Base-by-base conservation (phyloP, 2,329 filamentous ascomycete species). In the Didymosphaeria variabile region DNA sequence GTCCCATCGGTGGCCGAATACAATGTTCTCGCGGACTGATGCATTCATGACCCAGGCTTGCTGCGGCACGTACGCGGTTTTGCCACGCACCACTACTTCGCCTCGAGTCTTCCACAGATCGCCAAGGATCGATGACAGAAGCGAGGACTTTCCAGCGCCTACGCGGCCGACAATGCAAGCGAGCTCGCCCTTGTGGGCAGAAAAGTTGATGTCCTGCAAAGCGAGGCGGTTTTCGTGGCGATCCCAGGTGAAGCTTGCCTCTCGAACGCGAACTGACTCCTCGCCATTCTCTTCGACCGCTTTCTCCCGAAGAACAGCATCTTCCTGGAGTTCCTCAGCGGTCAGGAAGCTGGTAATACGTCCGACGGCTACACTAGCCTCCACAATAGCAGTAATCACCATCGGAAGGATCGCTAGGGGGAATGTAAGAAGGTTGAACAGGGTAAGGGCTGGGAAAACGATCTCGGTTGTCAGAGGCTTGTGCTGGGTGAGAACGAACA, bases 11-110 rank as follows among this genome's bases (percentile, higher is more conserved):
- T 99, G 93, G 1, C 95, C 95, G 73, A 99, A 99, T 5, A 97
- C 85, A 69, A 99, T 97, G 75, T 99, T 99, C 75, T 99, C 95
- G 71, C 93, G 92, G 59, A 99, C 94, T 32, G 92, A 97, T 9
- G 95, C 95, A 75, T 99, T 99, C 89, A 98, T 94, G 55, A 99
- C 91, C 95, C 96, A 99, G 21, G 93, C 84, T 72, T 92, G 89
- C 77, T 99, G 96, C 17, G 93, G 92, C 60, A 97, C 95, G 76
- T 98, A 99, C 1, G 95, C 95, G 44, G 93, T 87, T 31, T 86
- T 88, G 50, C 95, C 96, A 68, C 91, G 89, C 10, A 99, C 85
- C 58, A 91, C 85, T 4, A 97, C 94, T 64, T 91, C 86, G 51
- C 95, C 95, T 62, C 91, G 88, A 53, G 90, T 85, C 77, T 97